Conservation (phyloP, 2,329 filamentous ascomycete genomes). For the Coleophoma crateriformis region DNA sequence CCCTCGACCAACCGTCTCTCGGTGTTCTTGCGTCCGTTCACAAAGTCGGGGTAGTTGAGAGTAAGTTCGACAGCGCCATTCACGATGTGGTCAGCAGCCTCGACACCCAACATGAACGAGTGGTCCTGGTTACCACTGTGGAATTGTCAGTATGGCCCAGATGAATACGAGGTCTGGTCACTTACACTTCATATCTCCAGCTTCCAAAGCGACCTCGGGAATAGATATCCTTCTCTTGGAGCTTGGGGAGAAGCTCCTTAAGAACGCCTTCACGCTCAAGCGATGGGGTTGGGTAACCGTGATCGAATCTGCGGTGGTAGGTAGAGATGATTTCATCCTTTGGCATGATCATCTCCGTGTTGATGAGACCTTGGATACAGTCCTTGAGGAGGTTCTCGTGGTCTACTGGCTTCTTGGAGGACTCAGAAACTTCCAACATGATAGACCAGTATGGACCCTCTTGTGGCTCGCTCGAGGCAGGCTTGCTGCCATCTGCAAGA, state of each 20-base stretch:
- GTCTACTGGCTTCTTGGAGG: conserved; percentile 89
- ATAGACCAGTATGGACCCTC: conserved; percentile 98
- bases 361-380: conserved; percentile 92
- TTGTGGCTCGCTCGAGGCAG: conserved; percentile 65
- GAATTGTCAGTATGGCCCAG: neutral
- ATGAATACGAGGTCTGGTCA: neutral
- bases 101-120: conserved; percentile 72
- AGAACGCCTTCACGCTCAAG: conserved; percentile 95
- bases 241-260: conserved; percentile 85
- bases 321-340: conserved; percentile 94
- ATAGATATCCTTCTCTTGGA: conserved; percentile 87
- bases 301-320: conserved; percentile 96
- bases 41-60: conserved; percentile 75
- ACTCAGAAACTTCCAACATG: conserved; percentile 98
- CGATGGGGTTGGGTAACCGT: conserved; percentile 93
- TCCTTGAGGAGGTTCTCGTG: conserved; percentile 79
- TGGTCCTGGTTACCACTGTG: conserved; percentile 51
- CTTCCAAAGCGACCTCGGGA: conserved; percentile 95
- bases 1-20: conserved; percentile 31
- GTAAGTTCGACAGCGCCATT: conserved; percentile 69
- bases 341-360: conserved; percentile 92
- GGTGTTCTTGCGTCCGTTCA: conserved; percentile 46
- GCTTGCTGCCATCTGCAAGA: conserved; percentile 79
- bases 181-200: conserved; percentile 93
- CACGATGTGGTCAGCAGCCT: conserved; percentile 68